phyloP scores from a whole-genome alignment of 1,284 basidiomycete genomes.

The Wolfiporia cocos region DNA sequence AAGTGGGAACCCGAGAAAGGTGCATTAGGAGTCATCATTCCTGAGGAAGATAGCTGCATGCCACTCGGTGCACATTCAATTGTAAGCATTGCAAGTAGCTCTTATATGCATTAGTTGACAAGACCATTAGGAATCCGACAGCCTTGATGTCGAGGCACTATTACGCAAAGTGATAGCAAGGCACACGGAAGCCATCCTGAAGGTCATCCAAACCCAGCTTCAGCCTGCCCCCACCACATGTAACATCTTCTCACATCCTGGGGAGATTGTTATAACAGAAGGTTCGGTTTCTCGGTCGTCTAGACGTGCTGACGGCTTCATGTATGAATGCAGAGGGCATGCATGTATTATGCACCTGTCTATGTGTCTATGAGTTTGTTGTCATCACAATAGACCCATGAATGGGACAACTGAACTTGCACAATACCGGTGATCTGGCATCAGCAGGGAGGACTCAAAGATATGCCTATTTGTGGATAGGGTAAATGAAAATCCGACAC shows the following conservation, averaged over 20 bases:
- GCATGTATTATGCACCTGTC: constrained; percentile 54
- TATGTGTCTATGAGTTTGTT: constrained; percentile 70
- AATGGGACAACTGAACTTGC: constrained; percentile 63
- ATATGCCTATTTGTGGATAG: constrained; percentile 49
- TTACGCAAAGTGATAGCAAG: constrained; percentile 50
- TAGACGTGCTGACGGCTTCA: too few species aligned
- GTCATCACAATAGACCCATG: constrained; percentile 67
- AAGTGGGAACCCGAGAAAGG: constrained; percentile 62
- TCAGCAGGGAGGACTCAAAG: constrained; percentile 61
- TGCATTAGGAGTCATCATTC: constrained; percentile 49
- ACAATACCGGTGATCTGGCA: constrained; percentile 71
- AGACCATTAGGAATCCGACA: constrained; percentile 45
- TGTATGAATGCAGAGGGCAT: constrained; percentile 47
- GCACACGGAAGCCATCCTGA: constrained; percentile 57
- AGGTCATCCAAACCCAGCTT: constrained; percentile 45
- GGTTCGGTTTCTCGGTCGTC: too few species aligned
- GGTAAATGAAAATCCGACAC: constrained; percentile 58
- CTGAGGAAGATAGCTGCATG: constrained; percentile 35
- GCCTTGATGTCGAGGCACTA: constrained; percentile 66
- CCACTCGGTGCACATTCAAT: constrained; percentile 39
- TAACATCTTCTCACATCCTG: constrained; percentile 54
- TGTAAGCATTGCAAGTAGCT: constrained; percentile 25
- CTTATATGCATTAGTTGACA: neutral
- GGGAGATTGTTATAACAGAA: constrained; percentile 49
- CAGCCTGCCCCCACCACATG: constrained; percentile 37